Conservation (phyloP, 2,329 filamentous ascomycete species). For the Xylaria multiplex region DNA sequence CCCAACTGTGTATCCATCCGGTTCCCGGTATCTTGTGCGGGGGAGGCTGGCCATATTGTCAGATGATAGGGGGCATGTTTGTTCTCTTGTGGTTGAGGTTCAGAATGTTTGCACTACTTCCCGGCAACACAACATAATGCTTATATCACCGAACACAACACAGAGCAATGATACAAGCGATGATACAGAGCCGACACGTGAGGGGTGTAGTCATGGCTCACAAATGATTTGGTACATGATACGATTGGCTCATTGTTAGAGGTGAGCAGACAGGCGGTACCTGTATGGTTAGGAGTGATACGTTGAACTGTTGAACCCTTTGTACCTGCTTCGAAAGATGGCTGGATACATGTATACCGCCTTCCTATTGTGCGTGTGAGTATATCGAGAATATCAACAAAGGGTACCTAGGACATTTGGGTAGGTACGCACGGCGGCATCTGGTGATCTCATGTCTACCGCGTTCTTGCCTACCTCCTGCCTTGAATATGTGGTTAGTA, state of each 20-base stretch:
- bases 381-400: neutral
- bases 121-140: constrained; percentile 1
- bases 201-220: neutral
- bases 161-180: no score
- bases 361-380: neutral
- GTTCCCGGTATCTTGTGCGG: neutral
- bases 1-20: neutral
- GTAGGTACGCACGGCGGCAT: no score
- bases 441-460: no score
- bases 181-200: neutral
- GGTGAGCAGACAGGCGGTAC: constrained; percentile 22
- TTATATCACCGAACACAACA: neutral
- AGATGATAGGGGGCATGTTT: neutral
- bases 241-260: neutral
- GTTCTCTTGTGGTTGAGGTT: constrained; percentile 10
- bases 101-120: neutral
- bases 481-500: no score
- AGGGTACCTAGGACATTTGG: neutral
- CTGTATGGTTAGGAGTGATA: constrained; percentile 18
- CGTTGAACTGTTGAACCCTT: neutral
- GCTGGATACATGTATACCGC: neutral
- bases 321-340: constrained; percentile 3
- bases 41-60: constrained; percentile 2
- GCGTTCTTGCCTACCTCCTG: no score
- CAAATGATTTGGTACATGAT: neutral